A percentile compares a stretch with the other conserved stretches of the same genome.
Conservation (phyloP, 768 basidiomycete species). For the Pulveroboletus frians region DNA sequence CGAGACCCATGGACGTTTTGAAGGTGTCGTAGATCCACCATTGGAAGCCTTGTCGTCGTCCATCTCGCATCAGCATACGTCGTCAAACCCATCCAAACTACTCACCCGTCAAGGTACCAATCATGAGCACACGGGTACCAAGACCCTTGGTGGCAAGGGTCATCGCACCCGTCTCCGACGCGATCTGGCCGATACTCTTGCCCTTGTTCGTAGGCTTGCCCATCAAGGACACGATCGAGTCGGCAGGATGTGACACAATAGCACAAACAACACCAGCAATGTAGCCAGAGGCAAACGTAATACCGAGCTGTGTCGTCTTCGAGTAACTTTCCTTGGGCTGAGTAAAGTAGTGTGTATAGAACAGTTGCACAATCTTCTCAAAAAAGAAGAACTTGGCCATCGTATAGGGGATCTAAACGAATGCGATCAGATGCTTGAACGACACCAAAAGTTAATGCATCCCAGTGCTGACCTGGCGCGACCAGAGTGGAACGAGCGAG, state of each 20-base stretch:
- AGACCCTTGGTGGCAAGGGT: slow-evolving; percentile 79
- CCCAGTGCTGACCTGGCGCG: slow-evolving; percentile 60
- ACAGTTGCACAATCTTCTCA: slow-evolving; percentile 80
- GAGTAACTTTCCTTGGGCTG: slow-evolving; percentile 71
- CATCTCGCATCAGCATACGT: neutral
- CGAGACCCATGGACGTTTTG: slow-evolving; percentile 79
- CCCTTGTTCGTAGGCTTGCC: slow-evolving; percentile 86
- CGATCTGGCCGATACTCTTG: slow-evolving; percentile 68
- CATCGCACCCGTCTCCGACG: slow-evolving; percentile 61
- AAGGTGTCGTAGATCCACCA: slow-evolving; percentile 94
- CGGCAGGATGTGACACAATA: slow-evolving; percentile 93
- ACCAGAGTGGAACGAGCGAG: slow-evolving; percentile 82
- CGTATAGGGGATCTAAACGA: slow-evolving; percentile 86
- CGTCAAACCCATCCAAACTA: neutral
- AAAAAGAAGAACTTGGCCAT: slow-evolving; percentile 99
- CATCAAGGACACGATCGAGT: slow-evolving; percentile 88
- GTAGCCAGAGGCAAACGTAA: slow-evolving; percentile 89
- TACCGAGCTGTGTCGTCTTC: slow-evolving; percentile 80
- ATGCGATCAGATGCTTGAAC: neutral
- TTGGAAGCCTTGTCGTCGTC: slow-evolving; percentile 59
- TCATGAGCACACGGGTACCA: slow-evolving; percentile 83
- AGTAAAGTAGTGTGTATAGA: slow-evolving; percentile 85
- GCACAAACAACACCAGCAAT: slow-evolving; percentile 95
- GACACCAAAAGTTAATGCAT: too few relatives aligned
- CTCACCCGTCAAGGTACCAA: slow-evolving; percentile 52